phyloP scores from a whole-genome alignment of 2,329 filamentous ascomycete species.

The Botrytis byssoidea region DNA sequence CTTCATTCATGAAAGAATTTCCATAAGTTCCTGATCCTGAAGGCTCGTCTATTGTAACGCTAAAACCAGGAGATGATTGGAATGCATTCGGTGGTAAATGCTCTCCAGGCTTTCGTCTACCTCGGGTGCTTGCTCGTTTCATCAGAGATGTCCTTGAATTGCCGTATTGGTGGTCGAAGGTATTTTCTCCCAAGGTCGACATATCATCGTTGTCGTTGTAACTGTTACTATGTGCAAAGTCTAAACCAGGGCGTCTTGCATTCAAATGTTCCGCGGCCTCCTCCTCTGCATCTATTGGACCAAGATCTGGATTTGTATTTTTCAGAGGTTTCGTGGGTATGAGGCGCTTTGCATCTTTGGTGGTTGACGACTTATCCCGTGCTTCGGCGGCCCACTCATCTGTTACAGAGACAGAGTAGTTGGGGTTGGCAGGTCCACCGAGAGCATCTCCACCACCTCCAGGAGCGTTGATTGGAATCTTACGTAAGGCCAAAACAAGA shows the following conservation, averaged over 20 bases:
- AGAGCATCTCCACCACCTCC: conserved; percentile 65
- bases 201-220: conserved; percentile 31
- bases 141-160: conserved; percentile 30
- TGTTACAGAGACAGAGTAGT: conserved; percentile 74
- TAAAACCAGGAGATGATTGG: conserved; percentile 10
- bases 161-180: conserved; percentile 31
- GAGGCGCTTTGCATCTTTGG: conserved; percentile 65
- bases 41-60: conserved; percentile 18
- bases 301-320: conserved; percentile 22
- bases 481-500: conserved; percentile 78
- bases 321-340: conserved; percentile 47
- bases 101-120: conserved; percentile 35
- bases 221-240: conserved; percentile 36
- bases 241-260: conserved; percentile 27
- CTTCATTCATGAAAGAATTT: conserved; percentile 9
- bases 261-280: conserved; percentile 45
- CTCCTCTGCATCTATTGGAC: conserved; percentile 38
- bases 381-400: conserved; percentile 65
- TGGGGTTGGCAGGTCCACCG: conserved; percentile 70
- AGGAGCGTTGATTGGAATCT: conserved; percentile 80
- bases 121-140: conserved; percentile 36
- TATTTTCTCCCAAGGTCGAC: conserved; percentile 19
- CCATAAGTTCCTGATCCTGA: background rate
- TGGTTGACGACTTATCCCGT: conserved; percentile 57
- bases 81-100: conserved; percentile 22